Evolutionary conservation across 208 protist species (phyloP).

Genomic region (Trypanosoma lewisi): DNA sequence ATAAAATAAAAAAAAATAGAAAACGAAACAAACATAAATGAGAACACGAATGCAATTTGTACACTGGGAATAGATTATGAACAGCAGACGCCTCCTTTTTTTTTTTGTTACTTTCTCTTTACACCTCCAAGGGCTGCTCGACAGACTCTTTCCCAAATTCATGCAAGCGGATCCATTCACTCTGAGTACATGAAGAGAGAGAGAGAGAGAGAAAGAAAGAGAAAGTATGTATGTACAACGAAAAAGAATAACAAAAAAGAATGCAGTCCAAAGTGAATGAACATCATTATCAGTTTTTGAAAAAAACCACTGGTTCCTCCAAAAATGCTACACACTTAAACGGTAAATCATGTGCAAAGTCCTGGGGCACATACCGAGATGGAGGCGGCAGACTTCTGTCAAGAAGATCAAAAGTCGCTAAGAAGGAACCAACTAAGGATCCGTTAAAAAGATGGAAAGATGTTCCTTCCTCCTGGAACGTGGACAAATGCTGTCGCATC

Average conservation of each 20-base stretch:
- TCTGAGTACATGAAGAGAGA: too few species aligned
- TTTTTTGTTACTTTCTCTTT: too few species aligned
- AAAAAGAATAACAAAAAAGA: background rate
- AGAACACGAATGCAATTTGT: background rate
- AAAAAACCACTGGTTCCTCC: constrained; percentile 83
- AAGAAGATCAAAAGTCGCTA: constrained; percentile 73
- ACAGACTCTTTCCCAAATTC: too few species aligned
- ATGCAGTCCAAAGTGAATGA: background rate
- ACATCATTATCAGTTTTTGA: constrained; percentile 42
- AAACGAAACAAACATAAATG: too few species aligned
- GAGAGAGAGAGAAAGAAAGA: background rate
- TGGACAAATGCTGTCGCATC: constrained; percentile 60
- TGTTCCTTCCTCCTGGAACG: constrained; percentile 30
- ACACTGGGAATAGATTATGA: background rate
- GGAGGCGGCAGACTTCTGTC: constrained; percentile 61
- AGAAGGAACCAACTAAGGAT: constrained; percentile 76
- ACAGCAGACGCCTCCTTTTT: background rate
- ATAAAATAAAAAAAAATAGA: background rate
- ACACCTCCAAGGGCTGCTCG: too few species aligned
- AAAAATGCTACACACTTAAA: constrained; percentile 62
- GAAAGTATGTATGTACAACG: background rate
- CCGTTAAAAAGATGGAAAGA: constrained; percentile 78
- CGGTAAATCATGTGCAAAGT: constrained; percentile 82
- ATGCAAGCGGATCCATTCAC: too few species aligned
- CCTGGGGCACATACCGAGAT: constrained; percentile 81